Base-by-base conservation (phyloP, 352 stramenopile genomes). In the Thraustochytrium sp. region DNA sequence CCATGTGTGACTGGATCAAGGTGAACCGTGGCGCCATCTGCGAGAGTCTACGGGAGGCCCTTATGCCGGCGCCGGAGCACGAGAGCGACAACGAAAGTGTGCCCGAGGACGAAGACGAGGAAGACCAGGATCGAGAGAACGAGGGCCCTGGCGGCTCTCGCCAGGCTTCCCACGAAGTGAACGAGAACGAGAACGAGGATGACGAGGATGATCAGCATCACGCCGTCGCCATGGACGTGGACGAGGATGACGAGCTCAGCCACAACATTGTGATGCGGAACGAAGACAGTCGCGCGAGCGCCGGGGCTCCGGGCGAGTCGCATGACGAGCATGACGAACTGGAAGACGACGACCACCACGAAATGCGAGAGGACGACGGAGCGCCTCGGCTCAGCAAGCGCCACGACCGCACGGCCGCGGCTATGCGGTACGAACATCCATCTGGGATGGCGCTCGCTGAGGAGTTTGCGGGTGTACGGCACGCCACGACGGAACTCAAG, bases 1-100 rank as follows among this genome's bases (percentile, higher is more conserved):
- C 13, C 34, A 72, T 72, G 59, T 72, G 59, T 29, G 40, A 72
- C 26, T 72, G 59, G 59, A 72, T 72, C 40, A 72, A 72, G 40
- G 26, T 72, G 8, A 44, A 72, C 36, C 34, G 59, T n/a, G 59
- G 9, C 21, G 40, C 59, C 16, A 72, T 72, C 40, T 18, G 26
- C 5, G 13, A 72, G 3, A 72, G 59, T 31, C 40, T 72, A 16
- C 34, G 36, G 8, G 13, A 26, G 0, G 59, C 59, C 0, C 59
- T 72, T 46, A 13, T 72, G 16, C 42, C 23, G 51, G 8, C 59
- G 55, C 26, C 55, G 26, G 36, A 72, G 31, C 26, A 26, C 16
- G 26, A 72, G 13, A 26, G n/a, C n/a, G 48, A 55, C 48, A n/a
- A 55, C 16, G 48, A 55, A 23, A n/a, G 48, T 23, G 48, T 55